phyloP scores from a whole-genome alignment of 1,284 basidiomycete genomes.

The Polyporus tsugae region DNA sequence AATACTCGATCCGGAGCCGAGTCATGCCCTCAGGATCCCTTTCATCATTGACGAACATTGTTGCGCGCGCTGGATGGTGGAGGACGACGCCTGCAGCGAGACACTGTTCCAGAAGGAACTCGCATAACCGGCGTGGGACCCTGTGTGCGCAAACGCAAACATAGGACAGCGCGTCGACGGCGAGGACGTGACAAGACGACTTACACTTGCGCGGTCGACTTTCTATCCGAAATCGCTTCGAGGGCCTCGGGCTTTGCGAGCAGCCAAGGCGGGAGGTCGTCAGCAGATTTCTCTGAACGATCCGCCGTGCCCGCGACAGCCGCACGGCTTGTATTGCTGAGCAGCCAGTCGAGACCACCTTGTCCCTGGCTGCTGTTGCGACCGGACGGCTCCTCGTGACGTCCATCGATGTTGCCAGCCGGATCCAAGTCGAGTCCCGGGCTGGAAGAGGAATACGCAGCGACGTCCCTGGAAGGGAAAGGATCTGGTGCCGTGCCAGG shows the following conservation, averaged over 20 bases:
- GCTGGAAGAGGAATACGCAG: neutral
- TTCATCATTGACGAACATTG: slow-evolving; percentile 32
- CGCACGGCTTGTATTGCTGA: slow-evolving; percentile 37
- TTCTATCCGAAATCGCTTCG: slow-evolving; percentile 43
- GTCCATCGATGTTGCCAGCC: slow-evolving; percentile 2
- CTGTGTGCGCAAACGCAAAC: slow-evolving; percentile 28
- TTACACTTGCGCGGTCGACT: slow-evolving; percentile 57
- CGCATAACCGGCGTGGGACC: slow-evolving; percentile 58
- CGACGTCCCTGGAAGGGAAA: neutral
- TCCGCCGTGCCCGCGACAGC: slow-evolving; percentile 17
- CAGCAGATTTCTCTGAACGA: slow-evolving; percentile 6
- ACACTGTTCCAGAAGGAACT: slow-evolving; percentile 56
- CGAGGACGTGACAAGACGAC: slow-evolving; percentile 25
- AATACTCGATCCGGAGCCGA: slow-evolving; percentile 35
- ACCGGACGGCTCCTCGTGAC: slow-evolving; percentile 11
- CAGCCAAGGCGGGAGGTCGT: slow-evolving; percentile 41
- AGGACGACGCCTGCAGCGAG: slow-evolving; percentile 50
- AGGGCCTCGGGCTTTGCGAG: slow-evolving; percentile 33
- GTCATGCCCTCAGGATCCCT: slow-evolving; percentile 23
- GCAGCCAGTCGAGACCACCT: slow-evolving; percentile 37
- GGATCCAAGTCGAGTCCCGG: neutral
- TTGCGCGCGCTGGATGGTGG: slow-evolving; percentile 45
- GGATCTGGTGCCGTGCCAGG: neutral
- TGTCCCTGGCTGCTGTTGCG: slow-evolving; percentile 16
- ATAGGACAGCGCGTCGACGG: slow-evolving; percentile 15